phyloP scores from a whole-genome alignment of 495 filamentous ascomycete genomes.

The Hypoxylon perforatum region DNA sequence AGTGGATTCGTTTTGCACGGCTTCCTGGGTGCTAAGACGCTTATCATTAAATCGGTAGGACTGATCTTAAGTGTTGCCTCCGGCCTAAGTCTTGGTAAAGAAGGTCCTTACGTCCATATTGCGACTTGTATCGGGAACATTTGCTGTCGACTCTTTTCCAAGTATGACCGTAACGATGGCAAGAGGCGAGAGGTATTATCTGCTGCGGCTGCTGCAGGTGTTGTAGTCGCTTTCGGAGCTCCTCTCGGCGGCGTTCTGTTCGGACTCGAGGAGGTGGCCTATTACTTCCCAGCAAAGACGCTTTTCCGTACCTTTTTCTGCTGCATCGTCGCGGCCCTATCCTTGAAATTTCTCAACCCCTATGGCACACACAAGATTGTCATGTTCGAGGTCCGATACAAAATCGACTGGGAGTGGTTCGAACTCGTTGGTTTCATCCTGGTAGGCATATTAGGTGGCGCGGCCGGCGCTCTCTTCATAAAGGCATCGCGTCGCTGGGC shows the following conservation, averaged over 20 bases:
- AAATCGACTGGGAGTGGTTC: constrained; percentile 94
- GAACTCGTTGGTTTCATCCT: constrained; percentile 88
- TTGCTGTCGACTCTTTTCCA: constrained; percentile 87
- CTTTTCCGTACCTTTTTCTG: constrained; percentile 98
- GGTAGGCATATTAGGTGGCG: constrained; percentile 85
- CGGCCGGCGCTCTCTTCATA: constrained; percentile 90
- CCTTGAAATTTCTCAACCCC: constrained; percentile 93
- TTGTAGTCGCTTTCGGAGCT: constrained; percentile 94
- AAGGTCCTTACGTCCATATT: constrained; percentile 98
- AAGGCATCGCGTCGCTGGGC: constrained; percentile 94
- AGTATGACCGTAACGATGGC: constrained; percentile 94
- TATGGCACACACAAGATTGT: constrained; percentile 98
- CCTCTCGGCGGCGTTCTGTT: constrained; percentile 94
- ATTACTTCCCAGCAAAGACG: constrained; percentile 99
- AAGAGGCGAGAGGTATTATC: constrained; percentile 89
- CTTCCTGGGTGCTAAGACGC: constrained; percentile 89
- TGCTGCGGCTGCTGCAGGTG: constrained; percentile 90
- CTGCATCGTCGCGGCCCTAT: constrained; percentile 90
- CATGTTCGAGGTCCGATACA: constrained; percentile 91
- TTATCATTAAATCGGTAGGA: constrained; percentile 85
- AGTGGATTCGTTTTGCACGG: constrained; percentile 98
- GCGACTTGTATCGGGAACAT: constrained; percentile 97
- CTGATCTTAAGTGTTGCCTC: constrained; percentile 91
- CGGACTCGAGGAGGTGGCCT: constrained; percentile 92
- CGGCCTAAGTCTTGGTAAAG: constrained; percentile 92